phyloP scores from a whole-genome alignment of 192 early-diverging fungal genomes.

The Neocallimastix lanati region DNA sequence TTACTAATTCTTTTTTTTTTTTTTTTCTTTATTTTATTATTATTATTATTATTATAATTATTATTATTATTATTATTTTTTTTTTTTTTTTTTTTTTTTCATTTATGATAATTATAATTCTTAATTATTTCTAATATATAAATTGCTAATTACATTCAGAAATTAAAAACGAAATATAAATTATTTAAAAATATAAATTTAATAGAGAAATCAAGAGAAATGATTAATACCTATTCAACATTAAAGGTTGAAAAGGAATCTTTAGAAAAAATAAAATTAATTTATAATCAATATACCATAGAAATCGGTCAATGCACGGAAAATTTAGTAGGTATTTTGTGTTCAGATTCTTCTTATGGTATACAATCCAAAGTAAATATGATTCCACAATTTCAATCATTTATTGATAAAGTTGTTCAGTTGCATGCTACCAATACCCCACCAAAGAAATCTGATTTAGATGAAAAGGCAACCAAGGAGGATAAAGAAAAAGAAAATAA shows the following conservation, averaged over 20 bases:
- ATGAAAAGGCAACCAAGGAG: no score
- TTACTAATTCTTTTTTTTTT: no score
- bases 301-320: neutral
- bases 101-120: no score
- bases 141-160: neutral
- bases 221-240: neutral
- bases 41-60: no score
- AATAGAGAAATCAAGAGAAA: neutral
- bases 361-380: no score
- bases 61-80: no score
- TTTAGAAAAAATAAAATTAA: neutral
- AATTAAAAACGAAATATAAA: neutral
- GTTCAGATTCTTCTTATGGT: no score
- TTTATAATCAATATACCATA: neutral
- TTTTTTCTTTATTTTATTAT: no score
- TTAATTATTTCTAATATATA: no score
- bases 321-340: neutral
- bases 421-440: neutral
- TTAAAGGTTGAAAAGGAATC: neutral
- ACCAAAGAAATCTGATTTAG: no score
- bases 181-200: neutral
- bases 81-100: no score
- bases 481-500: neutral
- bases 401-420: neutral
- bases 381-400: neutral